phyloP scores from a whole-genome alignment of 192 early-diverging fungal genomes.

The Polychytrium aggregatum region DNA sequence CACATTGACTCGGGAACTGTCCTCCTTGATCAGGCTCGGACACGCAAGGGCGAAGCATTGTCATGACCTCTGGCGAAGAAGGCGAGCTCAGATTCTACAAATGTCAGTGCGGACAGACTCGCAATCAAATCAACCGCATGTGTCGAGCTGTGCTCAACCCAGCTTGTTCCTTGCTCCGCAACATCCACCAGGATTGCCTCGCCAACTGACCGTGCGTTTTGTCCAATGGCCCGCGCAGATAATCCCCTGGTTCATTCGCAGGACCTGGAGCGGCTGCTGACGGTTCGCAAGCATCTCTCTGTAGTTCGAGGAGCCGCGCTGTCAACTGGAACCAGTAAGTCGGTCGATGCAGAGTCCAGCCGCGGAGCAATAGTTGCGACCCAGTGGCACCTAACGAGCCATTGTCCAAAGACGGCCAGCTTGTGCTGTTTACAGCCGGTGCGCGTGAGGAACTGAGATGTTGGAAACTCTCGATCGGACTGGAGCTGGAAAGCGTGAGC shows the following conservation, averaged over 20 bases:
- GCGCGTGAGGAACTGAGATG: constrained; percentile 51
- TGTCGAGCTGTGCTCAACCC: not conserved
- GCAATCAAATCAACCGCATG: not conserved
- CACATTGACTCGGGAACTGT: too few species aligned
- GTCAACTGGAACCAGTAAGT: constrained; percentile 16
- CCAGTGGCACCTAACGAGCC: too few species aligned
- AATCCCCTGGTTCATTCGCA: too few species aligned
- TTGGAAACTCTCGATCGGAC: constrained; percentile 40
- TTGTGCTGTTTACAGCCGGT: constrained; percentile 52
- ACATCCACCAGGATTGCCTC: too few species aligned
- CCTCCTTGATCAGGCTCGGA: too few species aligned
- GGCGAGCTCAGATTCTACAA: constrained; percentile 17
- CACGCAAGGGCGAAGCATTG: too few species aligned
- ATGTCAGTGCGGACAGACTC: not conserved
- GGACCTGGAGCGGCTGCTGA: not conserved
- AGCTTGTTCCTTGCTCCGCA: not conserved
- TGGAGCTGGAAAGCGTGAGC: too few species aligned
- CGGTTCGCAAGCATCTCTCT: constrained; percentile 35
- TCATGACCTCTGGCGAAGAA: constrained; percentile 22
- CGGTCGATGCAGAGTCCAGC: constrained; percentile 8
- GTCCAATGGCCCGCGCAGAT: too few species aligned
- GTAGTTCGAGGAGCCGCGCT: constrained; percentile 34
- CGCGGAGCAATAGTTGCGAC: too few species aligned
- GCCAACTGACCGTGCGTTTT: too few species aligned
- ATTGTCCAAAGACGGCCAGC: too few species aligned